Evolutionary conservation across 2,329 filamentous ascomycete species (phyloP).

Genomic region (Huntiella moniliformis): DNA sequence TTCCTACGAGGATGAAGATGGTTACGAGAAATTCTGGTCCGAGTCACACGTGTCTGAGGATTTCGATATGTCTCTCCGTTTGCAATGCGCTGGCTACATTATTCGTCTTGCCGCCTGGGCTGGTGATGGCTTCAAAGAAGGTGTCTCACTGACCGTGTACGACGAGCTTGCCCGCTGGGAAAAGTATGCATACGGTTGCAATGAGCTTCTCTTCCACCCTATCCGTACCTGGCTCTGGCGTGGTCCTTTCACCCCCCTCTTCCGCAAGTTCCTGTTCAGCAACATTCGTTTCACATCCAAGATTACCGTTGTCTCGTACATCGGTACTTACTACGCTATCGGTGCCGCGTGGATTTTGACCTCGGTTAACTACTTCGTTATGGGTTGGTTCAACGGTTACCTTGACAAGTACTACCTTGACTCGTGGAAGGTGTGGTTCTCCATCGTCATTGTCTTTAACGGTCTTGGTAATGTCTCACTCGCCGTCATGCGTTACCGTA

Average conservation of each 20-base stretch:
- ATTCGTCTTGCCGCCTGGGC: slow-evolving; percentile 57
- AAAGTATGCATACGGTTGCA: slow-evolving; percentile 72
- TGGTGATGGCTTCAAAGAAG: slow-evolving; percentile 63
- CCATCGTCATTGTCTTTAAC: slow-evolving; percentile 61
- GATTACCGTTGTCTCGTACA: slow-evolving; percentile 57
- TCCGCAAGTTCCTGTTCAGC: slow-evolving; percentile 53
- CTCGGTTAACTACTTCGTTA: slow-evolving; percentile 53
- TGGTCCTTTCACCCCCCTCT: slow-evolving; percentile 63
- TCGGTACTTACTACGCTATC: slow-evolving; percentile 65
- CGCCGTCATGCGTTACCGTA: slow-evolving; percentile 53
- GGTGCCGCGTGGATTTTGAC: slow-evolving; percentile 60
- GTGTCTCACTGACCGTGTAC: slow-evolving; percentile 67
- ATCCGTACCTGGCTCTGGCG: slow-evolving; percentile 52
- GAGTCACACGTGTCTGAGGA: slow-evolving; percentile 65
- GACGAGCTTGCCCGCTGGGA: slow-evolving; percentile 74
- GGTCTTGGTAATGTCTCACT: slow-evolving; percentile 54
- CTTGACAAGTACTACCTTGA: slow-evolving; percentile 67
- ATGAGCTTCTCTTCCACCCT: slow-evolving; percentile 65
- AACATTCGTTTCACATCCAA: slow-evolving; percentile 60
- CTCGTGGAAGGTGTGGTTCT: slow-evolving; percentile 64
- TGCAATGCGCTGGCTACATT: slow-evolving; percentile 54
- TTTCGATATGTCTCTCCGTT: slow-evolving; percentile 63
- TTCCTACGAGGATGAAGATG: slow-evolving; percentile 48
- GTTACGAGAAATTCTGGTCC: slow-evolving; percentile 66
- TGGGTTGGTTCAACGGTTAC: slow-evolving; percentile 56